phyloP scores from a whole-genome alignment of 306 rosid species.

The Cucurbita maxima region DNA sequence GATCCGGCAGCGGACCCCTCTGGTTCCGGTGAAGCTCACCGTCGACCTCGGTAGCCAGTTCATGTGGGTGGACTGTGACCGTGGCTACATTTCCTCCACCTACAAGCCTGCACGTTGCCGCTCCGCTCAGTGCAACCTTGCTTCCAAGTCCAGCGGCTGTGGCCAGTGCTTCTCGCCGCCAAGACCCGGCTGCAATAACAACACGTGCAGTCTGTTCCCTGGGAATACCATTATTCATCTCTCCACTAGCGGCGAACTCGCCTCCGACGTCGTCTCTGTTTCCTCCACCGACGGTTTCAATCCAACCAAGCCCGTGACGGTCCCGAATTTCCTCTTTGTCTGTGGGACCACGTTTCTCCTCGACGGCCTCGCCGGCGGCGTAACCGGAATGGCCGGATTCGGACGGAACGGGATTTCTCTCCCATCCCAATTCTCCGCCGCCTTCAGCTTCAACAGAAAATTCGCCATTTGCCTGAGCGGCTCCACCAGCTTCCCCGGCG shows the following conservation, averaged over 20 bases:
- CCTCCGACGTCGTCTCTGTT: constrained; percentile 27
- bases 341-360: constrained; percentile 27
- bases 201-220: constrained; percentile 18
- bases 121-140: constrained; percentile 34
- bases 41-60: constrained; percentile 43
- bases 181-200: constrained; percentile 29
- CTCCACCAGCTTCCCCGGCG: constrained; percentile 4
- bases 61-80: constrained; percentile 44
- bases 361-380: constrained; percentile 28
- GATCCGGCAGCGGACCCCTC: constrained; percentile 49
- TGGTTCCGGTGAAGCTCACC: constrained; percentile 36
- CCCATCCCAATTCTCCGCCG: constrained; percentile 30
- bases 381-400: constrained; percentile 47
- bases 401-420: constrained; percentile 25
- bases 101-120: constrained; percentile 28
- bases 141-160: background rate
- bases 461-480: constrained; percentile 49
- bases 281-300: constrained; percentile 32
- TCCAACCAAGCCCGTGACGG: constrained; percentile 14
- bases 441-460: constrained; percentile 27
- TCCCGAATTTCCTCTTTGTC: constrained; percentile 30
- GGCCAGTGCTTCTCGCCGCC: constrained; percentile 8
- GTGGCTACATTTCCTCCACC: constrained; percentile 30
- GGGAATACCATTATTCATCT: constrained; percentile 21
- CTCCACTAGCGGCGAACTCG: constrained; percentile 19